These are phyloP conservation scores for Agrocybe chaxingu DNA, from an alignment of 768 basidiomycete genomes.

Conservation along the genomic window DNA sequence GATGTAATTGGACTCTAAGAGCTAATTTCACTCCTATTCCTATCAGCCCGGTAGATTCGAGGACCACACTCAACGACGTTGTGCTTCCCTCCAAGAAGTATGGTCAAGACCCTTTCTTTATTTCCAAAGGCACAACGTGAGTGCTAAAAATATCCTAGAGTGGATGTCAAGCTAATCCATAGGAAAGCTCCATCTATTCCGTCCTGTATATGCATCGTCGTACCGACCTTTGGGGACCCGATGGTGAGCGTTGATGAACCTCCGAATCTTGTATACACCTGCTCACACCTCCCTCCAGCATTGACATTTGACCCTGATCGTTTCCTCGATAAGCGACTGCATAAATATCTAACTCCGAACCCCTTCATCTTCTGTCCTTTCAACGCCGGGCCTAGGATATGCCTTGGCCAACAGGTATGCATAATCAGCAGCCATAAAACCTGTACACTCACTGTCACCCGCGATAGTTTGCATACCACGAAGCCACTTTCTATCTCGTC, in stretches of 20 bases:
- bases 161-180: neutral
- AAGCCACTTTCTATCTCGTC: constrained; percentile 10
- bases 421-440: neutral
- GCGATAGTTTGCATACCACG: constrained; percentile 45
- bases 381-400: constrained; percentile 36
- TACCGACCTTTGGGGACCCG: constrained; percentile 65
- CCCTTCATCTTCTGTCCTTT: constrained; percentile 37
- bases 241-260: constrained; percentile 35
- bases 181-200: constrained; percentile 29
- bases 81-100: too few relatives aligned
- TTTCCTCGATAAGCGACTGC: constrained; percentile 49
- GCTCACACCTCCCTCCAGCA: constrained; percentile 23
- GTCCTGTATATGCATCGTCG: constrained; percentile 60
- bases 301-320: constrained; percentile 51
- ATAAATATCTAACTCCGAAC: constrained; percentile 43
- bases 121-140: too few relatives aligned
- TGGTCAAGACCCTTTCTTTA: too few relatives aligned
- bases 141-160: neutral
- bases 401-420: constrained; percentile 37
- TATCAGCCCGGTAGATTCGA: neutral
- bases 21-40: neutral
- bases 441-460: neutral
- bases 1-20: neutral
- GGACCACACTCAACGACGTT: neutral
- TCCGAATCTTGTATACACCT: neutral